These are phyloP conservation scores for Chlorociboria aeruginascens DNA, from an alignment of 495 filamentous ascomycete species.

Conservation along the genomic window DNA sequence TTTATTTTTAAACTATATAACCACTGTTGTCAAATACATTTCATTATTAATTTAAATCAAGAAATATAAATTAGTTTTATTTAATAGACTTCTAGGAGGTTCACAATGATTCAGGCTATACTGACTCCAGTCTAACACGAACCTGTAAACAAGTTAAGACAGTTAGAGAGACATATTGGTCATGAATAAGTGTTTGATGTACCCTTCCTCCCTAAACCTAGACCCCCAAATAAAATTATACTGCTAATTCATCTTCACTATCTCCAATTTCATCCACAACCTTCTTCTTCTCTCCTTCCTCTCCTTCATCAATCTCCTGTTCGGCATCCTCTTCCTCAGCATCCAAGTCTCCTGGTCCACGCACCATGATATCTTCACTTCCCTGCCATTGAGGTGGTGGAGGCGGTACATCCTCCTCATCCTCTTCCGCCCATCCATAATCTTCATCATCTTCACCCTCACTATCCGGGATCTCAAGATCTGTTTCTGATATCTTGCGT, in stretches of 20 bases:
- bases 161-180: no score
- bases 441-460: conserved; percentile 21
- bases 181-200: no score
- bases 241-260: conserved; percentile 17
- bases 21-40: no score
- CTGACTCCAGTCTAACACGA: no score
- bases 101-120: no score
- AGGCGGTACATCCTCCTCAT: conserved; percentile 15
- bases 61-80: no score
- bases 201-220: no score
- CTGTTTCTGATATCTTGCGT: conserved; percentile 11
- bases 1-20: no score
- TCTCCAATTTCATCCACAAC: conserved; percentile 16
- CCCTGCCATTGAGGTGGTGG: conserved; percentile 19
- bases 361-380: conserved; percentile 17
- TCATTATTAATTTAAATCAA: no score
- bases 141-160: no score
- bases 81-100: no score
- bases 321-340: conserved; percentile 16
- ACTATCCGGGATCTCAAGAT: conserved; percentile 17
- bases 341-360: conserved; percentile 5
- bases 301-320: conserved; percentile 30
- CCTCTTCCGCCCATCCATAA: conserved; percentile 21
- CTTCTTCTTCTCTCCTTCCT: conserved; percentile 27
- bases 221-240: not conserved